Evolutionary conservation across 257 asterid genomes (phyloP).

Genomic region (Leonotis leonurus): DNA sequence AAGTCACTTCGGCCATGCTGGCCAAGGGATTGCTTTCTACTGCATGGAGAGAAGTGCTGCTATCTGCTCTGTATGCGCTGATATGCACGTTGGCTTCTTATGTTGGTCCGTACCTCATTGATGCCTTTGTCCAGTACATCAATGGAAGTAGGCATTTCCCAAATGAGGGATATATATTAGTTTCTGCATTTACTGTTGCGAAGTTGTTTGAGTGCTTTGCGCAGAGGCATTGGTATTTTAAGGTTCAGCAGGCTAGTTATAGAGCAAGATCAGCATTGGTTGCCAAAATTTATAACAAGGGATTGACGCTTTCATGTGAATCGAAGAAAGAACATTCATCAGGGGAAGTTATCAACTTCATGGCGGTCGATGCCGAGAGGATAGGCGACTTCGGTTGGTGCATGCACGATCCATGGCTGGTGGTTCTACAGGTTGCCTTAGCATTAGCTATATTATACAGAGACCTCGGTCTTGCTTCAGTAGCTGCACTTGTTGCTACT

Average conservation of each 20-base stretch:
- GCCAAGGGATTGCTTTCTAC: slow-evolving; percentile 57
- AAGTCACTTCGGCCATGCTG: slow-evolving; percentile 54
- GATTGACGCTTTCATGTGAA: slow-evolving; percentile 58
- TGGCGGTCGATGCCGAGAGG: slow-evolving; percentile 88
- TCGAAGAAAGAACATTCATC: slow-evolving; percentile 67
- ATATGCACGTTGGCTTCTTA: slow-evolving; percentile 45
- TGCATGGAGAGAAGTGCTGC: slow-evolving; percentile 37
- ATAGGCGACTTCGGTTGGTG: slow-evolving; percentile 81
- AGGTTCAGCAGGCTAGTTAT: slow-evolving; percentile 67
- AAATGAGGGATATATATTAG: slow-evolving; percentile 52
- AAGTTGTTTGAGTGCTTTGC: slow-evolving; percentile 68
- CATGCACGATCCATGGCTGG: slow-evolving; percentile 84
- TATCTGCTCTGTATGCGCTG: slow-evolving; percentile 48
- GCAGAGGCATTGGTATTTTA: slow-evolving; percentile 68
- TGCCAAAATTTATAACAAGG: slow-evolving; percentile 63
- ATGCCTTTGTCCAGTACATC: slow-evolving; percentile 63
- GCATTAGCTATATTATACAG: slow-evolving; percentile 59
- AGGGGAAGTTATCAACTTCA: slow-evolving; percentile 77
- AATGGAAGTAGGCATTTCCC: slow-evolving; percentile 38
- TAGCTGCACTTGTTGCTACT: slow-evolving; percentile 56
- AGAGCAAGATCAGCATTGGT: slow-evolving; percentile 80
- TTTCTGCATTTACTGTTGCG: slow-evolving; percentile 49
- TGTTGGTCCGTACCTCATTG: slow-evolving; percentile 80
- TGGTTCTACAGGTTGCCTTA: slow-evolving; percentile 46
- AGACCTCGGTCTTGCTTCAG: slow-evolving; percentile 71